Conservation (phyloP, 129 eudicot genomes). For the Arctium lappa region DNA sequence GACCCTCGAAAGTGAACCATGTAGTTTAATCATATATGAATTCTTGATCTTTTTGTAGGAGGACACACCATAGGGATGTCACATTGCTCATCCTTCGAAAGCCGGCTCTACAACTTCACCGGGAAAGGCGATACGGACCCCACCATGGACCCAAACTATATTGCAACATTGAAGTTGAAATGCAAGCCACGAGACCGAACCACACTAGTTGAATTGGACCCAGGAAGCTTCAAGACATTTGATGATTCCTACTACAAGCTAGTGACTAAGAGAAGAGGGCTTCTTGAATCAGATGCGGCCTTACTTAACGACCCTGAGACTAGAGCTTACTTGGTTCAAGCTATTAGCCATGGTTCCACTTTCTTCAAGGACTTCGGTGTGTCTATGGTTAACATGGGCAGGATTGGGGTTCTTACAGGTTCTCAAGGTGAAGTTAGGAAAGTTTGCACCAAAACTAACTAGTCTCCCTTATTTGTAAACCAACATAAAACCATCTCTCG, state of each 20-base stretch:
- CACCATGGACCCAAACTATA: conserved; percentile 50
- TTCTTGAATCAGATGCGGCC: conserved; percentile 55
- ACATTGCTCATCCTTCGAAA: conserved; percentile 44
- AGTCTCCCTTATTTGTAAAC: neutral
- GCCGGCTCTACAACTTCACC: conserved; percentile 67
- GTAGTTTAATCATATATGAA: too few species aligned
- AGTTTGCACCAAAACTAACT: conserved; percentile 39
- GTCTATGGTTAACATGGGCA: conserved; percentile 64
- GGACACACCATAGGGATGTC: conserved; percentile 69
- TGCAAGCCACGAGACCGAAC: conserved; percentile 43
- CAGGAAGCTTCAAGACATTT: conserved; percentile 53
- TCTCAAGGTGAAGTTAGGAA: conserved; percentile 58
- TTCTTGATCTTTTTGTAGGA: conserved; percentile 23
- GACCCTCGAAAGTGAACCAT: neutral
- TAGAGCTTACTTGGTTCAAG: conserved; percentile 39
- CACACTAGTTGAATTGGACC: conserved; percentile 58
- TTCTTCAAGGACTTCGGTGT: conserved; percentile 56
- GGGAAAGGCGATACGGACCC: conserved; percentile 72
- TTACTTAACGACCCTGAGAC: conserved; percentile 41
- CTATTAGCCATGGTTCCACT: conserved; percentile 31
- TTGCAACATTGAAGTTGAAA: conserved; percentile 34
- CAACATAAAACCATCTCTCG: too few species aligned
- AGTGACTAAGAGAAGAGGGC: conserved; percentile 47
- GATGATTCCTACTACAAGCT: conserved; percentile 41
- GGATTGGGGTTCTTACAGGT: conserved; percentile 70